Conservation (phyloP, 2,329 filamentous ascomycete species). For the Hypoxylon sp. region DNA sequence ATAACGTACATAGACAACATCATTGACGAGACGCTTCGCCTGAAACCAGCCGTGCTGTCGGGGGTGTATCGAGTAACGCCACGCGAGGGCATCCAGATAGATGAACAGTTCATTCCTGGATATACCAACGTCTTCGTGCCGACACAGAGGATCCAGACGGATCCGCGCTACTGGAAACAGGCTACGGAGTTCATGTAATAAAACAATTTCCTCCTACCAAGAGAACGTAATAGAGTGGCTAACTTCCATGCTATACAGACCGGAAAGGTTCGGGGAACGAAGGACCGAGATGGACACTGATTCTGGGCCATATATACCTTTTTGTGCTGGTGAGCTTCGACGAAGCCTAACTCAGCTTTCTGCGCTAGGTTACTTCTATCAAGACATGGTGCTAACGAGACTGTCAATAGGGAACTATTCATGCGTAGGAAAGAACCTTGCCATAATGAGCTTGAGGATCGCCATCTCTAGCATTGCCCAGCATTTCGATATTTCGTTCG, state of each 20-base stretch:
- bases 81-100: slow-evolving; percentile 49
- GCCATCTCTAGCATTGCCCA: slow-evolving; percentile 33
- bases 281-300: slow-evolving; percentile 43
- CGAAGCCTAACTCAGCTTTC: not conserved
- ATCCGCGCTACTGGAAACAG: slow-evolving; percentile 40
- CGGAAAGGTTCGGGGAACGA: slow-evolving; percentile 44
- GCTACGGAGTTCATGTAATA: slow-evolving; percentile 41
- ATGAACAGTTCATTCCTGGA: slow-evolving; percentile 53
- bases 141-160: slow-evolving; percentile 46
- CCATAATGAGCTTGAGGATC: slow-evolving; percentile 39
- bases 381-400: not conserved
- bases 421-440: slow-evolving; percentile 46
- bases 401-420: slow-evolving; percentile 26
- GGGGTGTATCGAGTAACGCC: slow-evolving; percentile 56
- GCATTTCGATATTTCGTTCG: slow-evolving; percentile 43
- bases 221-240: too few species aligned
- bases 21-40: slow-evolving; percentile 49
- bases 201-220: too few species aligned
- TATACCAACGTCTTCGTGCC: slow-evolving; percentile 47
- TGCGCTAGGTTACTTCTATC: not conserved
- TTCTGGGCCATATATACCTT: slow-evolving; percentile 43
- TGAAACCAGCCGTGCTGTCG: slow-evolving; percentile 55
- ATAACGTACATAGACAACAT: slow-evolving; percentile 53
- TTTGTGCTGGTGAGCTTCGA: slow-evolving; percentile 36
- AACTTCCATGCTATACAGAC: too few species aligned